phyloP scores from a whole-genome alignment of 2,329 filamentous ascomycete species.

The Aspergillus latus region DNA sequence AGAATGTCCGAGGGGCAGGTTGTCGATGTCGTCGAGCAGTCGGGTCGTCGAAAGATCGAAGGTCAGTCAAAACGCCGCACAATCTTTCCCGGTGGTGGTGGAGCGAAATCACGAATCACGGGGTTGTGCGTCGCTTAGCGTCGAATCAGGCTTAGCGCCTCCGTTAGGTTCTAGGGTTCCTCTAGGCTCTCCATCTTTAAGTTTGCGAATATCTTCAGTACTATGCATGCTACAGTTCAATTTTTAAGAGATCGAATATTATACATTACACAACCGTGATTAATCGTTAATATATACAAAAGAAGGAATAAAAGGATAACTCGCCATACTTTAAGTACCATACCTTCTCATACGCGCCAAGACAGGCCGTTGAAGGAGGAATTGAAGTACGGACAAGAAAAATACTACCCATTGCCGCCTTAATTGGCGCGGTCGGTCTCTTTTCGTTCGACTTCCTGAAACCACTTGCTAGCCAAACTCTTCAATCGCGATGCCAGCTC shows the following conservation, averaged over 20 bases:
- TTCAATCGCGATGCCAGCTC: slow-evolving; percentile 70
- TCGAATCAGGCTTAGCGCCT: slow-evolving; percentile 37
- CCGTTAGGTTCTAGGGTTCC: slow-evolving; percentile 33
- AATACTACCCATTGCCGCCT: neutral
- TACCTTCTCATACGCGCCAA: neutral
- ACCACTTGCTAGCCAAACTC: slow-evolving; percentile 68
- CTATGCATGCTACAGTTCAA: neutral
- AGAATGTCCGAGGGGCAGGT: slow-evolving; percentile 41
- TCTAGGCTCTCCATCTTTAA: neutral
- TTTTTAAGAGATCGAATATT: neutral
- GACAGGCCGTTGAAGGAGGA: neutral
- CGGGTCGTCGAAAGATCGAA: slow-evolving; percentile 40
- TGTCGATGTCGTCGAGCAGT: slow-evolving; percentile 41
- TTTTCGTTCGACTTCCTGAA: slow-evolving; percentile 42
- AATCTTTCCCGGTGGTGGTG: slow-evolving; percentile 32
- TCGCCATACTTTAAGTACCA: neutral
- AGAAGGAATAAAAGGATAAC: neutral
- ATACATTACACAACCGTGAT: neutral
- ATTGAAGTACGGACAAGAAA: neutral
- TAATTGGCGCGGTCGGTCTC: slow-evolving; percentile 8
- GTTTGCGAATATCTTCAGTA: neutral
- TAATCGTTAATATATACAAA: slow-evolving; percentile 7
- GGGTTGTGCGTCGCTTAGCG: slow-evolving; percentile 48
- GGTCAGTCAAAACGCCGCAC: slow-evolving; percentile 29
- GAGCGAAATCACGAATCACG: slow-evolving; percentile 45